A percentile compares a stretch with the other conserved stretches of the same genome.
Evolutionary conservation across 306 rosid species (phyloP).

Genomic region (Alnus glutinosa): DNA sequence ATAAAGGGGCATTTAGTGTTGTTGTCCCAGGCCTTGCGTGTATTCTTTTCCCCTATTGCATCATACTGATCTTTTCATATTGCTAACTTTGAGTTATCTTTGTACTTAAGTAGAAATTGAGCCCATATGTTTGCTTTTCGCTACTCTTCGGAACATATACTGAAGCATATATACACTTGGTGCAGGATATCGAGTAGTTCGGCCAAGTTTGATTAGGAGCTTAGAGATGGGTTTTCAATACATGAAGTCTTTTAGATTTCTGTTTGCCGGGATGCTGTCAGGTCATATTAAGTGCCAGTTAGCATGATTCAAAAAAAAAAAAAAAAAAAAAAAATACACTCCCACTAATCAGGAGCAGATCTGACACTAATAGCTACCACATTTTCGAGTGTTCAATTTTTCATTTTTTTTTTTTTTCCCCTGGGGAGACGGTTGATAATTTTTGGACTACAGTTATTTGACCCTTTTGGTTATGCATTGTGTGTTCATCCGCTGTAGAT

Average conservation of each 20-base stretch:
- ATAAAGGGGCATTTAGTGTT: background rate
- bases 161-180: constrained; percentile 13
- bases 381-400: constrained; percentile 36
- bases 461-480: constrained; percentile 30
- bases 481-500: constrained; percentile 10
- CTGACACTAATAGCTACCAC: constrained; percentile 35
- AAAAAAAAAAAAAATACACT: background rate
- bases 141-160: constrained; percentile 15
- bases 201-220: constrained; percentile 40
- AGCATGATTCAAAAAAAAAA: constrained; percentile 19
- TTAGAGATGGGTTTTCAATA: constrained; percentile 36
- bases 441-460: constrained; percentile 22
- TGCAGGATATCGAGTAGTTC: constrained; percentile 42
- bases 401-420: constrained; percentile 26
- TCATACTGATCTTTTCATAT: background rate
- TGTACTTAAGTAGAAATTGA: background rate
- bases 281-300: constrained; percentile 31
- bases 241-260: constrained; percentile 25
- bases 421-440: background rate
- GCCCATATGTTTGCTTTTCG: constrained; percentile 16
- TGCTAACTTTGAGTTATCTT: background rate
- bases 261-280: constrained; percentile 33
- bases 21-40: background rate
- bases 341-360: constrained; percentile 22
- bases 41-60: background rate